Evolutionary conservation across 2,329 filamentous ascomycete genomes (phyloP), one percentile per base, ranked within the genome.

Genomic region (Neophaeococcomyces mojaviensis): DNA sequence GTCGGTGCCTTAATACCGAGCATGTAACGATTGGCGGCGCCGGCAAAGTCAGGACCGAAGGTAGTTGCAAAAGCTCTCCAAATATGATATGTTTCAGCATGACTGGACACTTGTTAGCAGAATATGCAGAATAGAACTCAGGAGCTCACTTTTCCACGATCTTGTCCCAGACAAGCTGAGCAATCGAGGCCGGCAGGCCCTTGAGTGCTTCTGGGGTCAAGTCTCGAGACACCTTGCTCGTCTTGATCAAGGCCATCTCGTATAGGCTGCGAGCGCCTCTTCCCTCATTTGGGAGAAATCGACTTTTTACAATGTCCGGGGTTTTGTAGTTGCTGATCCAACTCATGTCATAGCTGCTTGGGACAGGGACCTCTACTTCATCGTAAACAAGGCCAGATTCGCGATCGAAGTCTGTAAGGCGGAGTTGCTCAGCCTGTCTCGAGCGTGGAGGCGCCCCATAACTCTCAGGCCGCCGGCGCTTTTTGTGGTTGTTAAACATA

Each of bases 51-150:
- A 31, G 36, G 33, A 7, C 64, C 61, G 53, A 70, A 70, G 15
- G 51, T 57, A 3, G 54, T 60, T 13, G 61, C 61, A 42, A 69
- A 60, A n/a, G 68, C 55, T 33, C 66, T 68, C 68, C 68, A 71
- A 54, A 67, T 64, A 43, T 68, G 58, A 22, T 69, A 52, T 18
- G 65, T 71, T 49, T 61, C 55, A 31, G 41, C 15, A 31, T 49
- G 43, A 28, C 48, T 51, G 33, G 39, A 34, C 41, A 34, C 34
- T n/a, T 47, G 16, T 19, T 10, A 31, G 41, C 15, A 50, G 19
- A 15, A 38, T 4, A 22, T 33, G 33, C 53, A 4, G 44, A 18
- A 28, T 20, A 7, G 9, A 6, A 16, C 3, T 4, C 7, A 15
- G 20, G 18, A 7, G 43, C 62, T 50, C 53, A 69, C 68, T 59